A percentile compares a stretch with the other conserved stretches of the same genome.
Conservation (phyloP, 768 basidiomycete species). For the Pleurotus tuoliensis region DNA sequence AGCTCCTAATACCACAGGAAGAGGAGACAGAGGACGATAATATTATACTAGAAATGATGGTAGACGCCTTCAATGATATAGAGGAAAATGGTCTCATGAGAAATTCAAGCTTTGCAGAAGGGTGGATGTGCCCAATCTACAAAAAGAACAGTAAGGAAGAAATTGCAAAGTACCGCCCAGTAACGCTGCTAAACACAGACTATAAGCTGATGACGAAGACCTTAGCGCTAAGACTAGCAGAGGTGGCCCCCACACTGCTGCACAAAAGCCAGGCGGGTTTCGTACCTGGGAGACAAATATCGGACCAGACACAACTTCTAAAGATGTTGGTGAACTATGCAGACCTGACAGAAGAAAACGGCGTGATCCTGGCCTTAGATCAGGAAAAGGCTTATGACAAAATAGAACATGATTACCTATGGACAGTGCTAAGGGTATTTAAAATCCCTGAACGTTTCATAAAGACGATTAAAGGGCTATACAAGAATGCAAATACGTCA, state of each 20-base stretch:
- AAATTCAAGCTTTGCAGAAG: conserved; percentile 29
- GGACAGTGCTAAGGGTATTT: background rate
- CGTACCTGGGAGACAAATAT: conserved; percentile 23
- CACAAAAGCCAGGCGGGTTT: conserved; percentile 1
- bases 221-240: conserved; percentile 23
- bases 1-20: background rate
- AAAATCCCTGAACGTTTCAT: conserved; percentile 23
- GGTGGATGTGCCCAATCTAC: conserved; percentile 12
- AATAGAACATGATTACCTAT: background rate
- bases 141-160: conserved; percentile 14
- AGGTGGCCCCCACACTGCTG: conserved; percentile 29
- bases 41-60: conserved; percentile 26
- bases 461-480: conserved; percentile 12
- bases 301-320: conserved; percentile 25
- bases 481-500: too few species aligned
- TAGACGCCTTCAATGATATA: conserved; percentile 39
- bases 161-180: conserved; percentile 14
- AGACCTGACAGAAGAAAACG: conserved; percentile 19
- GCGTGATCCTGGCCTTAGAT: conserved; percentile 22
- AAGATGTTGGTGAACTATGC: conserved; percentile 20
- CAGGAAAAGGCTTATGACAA: background rate
- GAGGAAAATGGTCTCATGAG: conserved; percentile 20
- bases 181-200: conserved; percentile 27
- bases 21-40: conserved; percentile 5
- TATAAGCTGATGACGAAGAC: background rate